Evolutionary conservation across 148 eudicot genomes (phyloP), one percentile per base, ranked within the genome.

Genomic region (Amaranthus hypochondriacus): DNA sequence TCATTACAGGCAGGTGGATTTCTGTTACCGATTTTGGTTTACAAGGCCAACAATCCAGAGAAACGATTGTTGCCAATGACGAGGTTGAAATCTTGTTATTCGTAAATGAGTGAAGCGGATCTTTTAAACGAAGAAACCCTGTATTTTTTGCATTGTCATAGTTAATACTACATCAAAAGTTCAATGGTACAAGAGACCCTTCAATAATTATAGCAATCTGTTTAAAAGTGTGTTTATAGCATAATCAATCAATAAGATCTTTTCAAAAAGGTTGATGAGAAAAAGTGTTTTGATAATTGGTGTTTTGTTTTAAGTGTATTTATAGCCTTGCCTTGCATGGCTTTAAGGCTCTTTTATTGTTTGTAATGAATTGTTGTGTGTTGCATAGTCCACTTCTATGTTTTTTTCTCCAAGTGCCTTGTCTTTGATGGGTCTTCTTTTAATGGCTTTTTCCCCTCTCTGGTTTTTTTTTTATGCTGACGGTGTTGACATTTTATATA

Each of bases 71-170:
- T 42, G 86, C 70, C 12, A 86, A 69, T 12, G 88, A 78, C 9
- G 85, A 84, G 5, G 75, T 68, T 21, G 87, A 73, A 57, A 78
- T 70, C 76, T 69, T 88, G 59, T 70, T 75, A 52, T 69, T 74
- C 46, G 92, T 83, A 46, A 85, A 76, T 56, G 94, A 84, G 6
- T 84, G 79, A 10, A 83, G 78, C 18, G 99, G 97, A 77, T 95
- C 91, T 85, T 92, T 95, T 44, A 86, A 83, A 84, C 85, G 87
- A 55, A 95, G 86, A 82, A 92, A 90, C 39, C 94, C 99, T 95
- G 83, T 60, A 46, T 47, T 69, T 47, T 62, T 48, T 12, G 5
- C 43, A 50, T 58, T 59, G 0, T 13, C 28, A 5, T 50, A 7
- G 44, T 62, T 5, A 48, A 9, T 28, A 73, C 54, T 28, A 54